phyloP scores from a whole-genome alignment of 2,329 filamentous ascomycete genomes.

The Apiospora pterosperma region DNA sequence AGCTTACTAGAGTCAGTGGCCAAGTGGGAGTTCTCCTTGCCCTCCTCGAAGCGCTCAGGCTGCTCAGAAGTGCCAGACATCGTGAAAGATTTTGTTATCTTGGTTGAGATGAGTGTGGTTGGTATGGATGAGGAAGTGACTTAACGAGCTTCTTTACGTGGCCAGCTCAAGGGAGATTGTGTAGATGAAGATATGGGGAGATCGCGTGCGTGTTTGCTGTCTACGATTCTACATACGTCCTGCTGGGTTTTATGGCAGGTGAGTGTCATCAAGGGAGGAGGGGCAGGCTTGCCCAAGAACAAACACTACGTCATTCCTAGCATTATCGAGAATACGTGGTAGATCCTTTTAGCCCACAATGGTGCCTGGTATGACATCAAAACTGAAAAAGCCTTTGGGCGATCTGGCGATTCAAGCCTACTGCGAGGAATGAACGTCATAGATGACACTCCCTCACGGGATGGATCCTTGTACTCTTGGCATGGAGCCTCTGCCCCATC shows the following conservation, averaged over 20 bases:
- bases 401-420: neutral
- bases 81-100: neutral
- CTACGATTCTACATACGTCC: neutral
- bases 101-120: neutral
- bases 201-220: neutral
- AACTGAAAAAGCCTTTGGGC: neutral
- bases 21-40: conserved; percentile 65
- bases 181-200: neutral
- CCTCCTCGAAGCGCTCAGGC: conserved; percentile 66
- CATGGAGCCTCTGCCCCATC: no score
- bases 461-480: neutral
- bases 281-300: neutral
- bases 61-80: neutral
- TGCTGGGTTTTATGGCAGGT: conserved; percentile 1
- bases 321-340: neutral
- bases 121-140: neutral
- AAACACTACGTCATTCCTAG: neutral
- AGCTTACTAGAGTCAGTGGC: conserved; percentile 68
- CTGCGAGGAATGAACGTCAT: neutral
- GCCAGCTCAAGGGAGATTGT: no score
- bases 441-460: neutral
- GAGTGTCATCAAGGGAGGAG: neutral
- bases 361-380: conserved; percentile 1
- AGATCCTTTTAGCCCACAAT: neutral
- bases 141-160: no score